phyloP scores from a whole-genome alignment of 2,329 filamentous ascomycete genomes.

The Epichloe coenophiala region DNA sequence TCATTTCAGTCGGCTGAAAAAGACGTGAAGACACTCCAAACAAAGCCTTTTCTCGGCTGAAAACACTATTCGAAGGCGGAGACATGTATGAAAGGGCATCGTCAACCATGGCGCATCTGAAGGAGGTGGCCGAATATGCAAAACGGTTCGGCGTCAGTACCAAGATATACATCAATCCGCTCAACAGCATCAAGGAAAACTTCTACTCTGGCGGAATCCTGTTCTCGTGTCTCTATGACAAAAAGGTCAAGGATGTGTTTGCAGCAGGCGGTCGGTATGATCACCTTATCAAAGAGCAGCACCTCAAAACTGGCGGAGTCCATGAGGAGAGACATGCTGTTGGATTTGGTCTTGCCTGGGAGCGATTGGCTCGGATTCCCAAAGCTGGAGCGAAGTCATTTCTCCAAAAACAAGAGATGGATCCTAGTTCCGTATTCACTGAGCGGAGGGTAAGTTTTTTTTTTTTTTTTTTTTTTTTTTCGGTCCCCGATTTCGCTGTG shows the following conservation, averaged over 20 bases:
- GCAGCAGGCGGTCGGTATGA: constrained; percentile 93
- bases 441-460: constrained; percentile 42
- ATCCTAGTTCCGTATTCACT: constrained; percentile 44
- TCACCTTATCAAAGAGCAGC: constrained; percentile 70
- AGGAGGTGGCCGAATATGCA: constrained; percentile 62
- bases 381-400: constrained; percentile 43
- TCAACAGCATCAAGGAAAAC: constrained; percentile 80
- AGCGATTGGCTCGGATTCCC: constrained; percentile 58
- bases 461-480: background rate
- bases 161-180: constrained; percentile 72
- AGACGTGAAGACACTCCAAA: constrained; percentile 32
- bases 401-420: constrained; percentile 57
- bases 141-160: constrained; percentile 61
- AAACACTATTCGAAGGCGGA: constrained; percentile 46
- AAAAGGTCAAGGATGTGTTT: constrained; percentile 71
- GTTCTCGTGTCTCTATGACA: constrained; percentile 84
- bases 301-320: constrained; percentile 51
- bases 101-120: constrained; percentile 65
- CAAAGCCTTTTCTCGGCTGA: constrained; percentile 44
- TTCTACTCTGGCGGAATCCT: constrained; percentile 79
- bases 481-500: background rate
- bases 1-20: constrained; percentile 9
- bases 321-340: constrained; percentile 66
- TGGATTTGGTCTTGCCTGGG: constrained; percentile 84
- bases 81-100: constrained; percentile 63